Conservation (phyloP, 2,329 filamentous ascomycete genomes). For the Xylaria sp. region DNA sequence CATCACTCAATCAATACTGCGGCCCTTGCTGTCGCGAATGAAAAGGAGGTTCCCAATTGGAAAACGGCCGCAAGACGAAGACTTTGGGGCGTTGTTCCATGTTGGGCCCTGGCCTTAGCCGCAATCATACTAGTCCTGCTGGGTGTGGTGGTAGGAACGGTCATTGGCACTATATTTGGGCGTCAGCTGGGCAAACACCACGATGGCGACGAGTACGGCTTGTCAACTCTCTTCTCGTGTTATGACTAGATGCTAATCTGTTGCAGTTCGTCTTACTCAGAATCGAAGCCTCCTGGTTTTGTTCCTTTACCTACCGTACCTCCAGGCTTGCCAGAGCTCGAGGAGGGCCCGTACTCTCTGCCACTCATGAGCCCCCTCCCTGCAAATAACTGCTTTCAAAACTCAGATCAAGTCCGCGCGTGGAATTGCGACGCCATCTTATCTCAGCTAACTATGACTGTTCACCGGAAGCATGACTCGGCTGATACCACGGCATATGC, state of each 20-base stretch:
- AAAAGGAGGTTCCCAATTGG: conserved; percentile 60
- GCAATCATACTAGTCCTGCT: conserved; percentile 62
- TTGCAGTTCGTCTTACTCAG: conserved; percentile 37
- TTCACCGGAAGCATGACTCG: conserved; percentile 49
- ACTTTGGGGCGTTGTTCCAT: conserved; percentile 68
- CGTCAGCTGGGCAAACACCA: conserved; percentile 43
- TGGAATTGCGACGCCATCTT: conserved; percentile 72
- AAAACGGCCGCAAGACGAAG: conserved; percentile 64
- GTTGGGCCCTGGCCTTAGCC: conserved; percentile 69
- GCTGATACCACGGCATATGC: conserved; percentile 55
- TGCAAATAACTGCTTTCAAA: conserved; percentile 67
- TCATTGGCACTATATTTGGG: conserved; percentile 61
- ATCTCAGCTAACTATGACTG: conserved; percentile 57
- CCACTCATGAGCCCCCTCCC: conserved; percentile 62
- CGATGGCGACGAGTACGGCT: conserved; percentile 37
- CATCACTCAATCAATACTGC: conserved; percentile 66
- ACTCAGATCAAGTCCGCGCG: conserved; percentile 64
- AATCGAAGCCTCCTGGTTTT: conserved; percentile 57
- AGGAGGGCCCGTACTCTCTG: conserved; percentile 67
- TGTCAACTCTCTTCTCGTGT: not conserved
- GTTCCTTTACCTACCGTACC: conserved; percentile 63
- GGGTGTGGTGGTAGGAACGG: conserved; percentile 66
- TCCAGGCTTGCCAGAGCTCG: conserved; percentile 62
- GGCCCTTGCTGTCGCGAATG: conserved; percentile 59
- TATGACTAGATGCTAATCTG: conserved; percentile 33